Conservation (phyloP, 192 early-diverging fungal species). For the Gaertneriomyces semiglobifer region DNA sequence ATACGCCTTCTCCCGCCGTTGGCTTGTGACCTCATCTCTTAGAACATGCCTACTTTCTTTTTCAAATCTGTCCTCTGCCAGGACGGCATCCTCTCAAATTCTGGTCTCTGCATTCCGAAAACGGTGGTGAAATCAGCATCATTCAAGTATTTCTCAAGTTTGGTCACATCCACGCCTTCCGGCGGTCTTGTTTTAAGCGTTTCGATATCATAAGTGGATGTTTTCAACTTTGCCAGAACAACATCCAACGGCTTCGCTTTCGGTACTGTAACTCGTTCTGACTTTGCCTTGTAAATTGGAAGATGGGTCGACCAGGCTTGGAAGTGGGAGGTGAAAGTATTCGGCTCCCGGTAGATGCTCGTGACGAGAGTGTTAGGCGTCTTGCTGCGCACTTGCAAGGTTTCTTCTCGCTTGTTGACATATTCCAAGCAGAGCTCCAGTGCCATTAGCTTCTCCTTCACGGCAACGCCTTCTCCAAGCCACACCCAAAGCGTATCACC, state of each 20-base stretch:
- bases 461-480: neutral
- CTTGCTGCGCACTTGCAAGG: neutral
- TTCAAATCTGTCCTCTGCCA: conserved; percentile 41
- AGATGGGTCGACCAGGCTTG: conserved; percentile 33
- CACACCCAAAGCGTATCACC: neutral
- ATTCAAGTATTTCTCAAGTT: conserved; percentile 36
- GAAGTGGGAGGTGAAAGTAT: conserved; percentile 24
- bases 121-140: conserved; percentile 32
- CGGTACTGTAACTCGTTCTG: neutral
- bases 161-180: conserved; percentile 32
- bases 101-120: conserved; percentile 33
- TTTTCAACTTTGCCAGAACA: conserved; percentile 26
- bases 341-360: conserved; percentile 31
- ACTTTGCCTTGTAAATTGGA: conserved; percentile 23
- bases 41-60: conserved; percentile 37
- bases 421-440: conserved; percentile 4
- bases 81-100: conserved; percentile 22
- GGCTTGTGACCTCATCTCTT: neutral
- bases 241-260: conserved; percentile 13
- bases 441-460: neutral
- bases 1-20: too few species aligned
- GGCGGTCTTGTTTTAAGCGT: conserved; percentile 24
- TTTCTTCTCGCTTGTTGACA: neutral
- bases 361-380: conserved; percentile 14
- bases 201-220: conserved; percentile 16